phyloP scores from a whole-genome alignment of 495 filamentous ascomycete species.

The Hypoxylon lienhwacheense region DNA sequence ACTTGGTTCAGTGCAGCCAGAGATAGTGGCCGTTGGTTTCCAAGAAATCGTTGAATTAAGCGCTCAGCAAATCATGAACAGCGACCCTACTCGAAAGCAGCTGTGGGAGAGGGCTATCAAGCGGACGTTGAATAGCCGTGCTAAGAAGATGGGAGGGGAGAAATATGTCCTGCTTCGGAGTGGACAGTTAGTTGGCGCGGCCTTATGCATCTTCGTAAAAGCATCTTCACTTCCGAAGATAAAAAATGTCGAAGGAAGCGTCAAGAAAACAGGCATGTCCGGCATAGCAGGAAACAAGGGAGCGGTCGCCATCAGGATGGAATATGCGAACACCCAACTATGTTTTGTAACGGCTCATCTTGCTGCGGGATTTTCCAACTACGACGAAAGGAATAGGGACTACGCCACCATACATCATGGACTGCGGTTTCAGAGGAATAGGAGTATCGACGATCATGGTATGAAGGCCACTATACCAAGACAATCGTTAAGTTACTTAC shows the following conservation, averaged over 20 bases:
- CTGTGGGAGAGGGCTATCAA: constrained; percentile 84
- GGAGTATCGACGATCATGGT: constrained; percentile 86
- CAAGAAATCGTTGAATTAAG: constrained; percentile 97
- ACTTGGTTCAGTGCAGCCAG: constrained; percentile 59
- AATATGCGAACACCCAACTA: constrained; percentile 88
- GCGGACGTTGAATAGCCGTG: constrained; percentile 69
- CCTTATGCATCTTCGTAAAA: constrained; percentile 86
- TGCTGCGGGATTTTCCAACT: constrained; percentile 95
- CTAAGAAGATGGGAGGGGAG: constrained; percentile 61
- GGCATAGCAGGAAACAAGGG: constrained; percentile 98
- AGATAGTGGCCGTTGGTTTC: constrained; percentile 87
- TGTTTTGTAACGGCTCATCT: constrained; percentile 98
- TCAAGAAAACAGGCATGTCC: constrained; percentile 97
- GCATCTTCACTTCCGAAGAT: constrained; percentile 73
- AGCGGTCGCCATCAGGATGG: constrained; percentile 93
- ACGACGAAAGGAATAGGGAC: constrained; percentile 92
- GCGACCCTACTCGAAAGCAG: constrained; percentile 82
- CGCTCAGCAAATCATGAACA: constrained; percentile 99
- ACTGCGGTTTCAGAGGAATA: constrained; percentile 84
- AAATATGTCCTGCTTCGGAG: constrained; percentile 88
- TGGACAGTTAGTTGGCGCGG: constrained; percentile 93
- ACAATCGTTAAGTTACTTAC: neutral
- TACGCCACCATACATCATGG: constrained; percentile 88
- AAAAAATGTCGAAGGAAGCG: constrained; percentile 93
- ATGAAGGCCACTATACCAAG: constrained; percentile 14